Percentiles rank a stretch among this genome's conserved stretches.
Conservation (phyloP, 306 rosid genomes). For the Canavalia ensiformis region DNA sequence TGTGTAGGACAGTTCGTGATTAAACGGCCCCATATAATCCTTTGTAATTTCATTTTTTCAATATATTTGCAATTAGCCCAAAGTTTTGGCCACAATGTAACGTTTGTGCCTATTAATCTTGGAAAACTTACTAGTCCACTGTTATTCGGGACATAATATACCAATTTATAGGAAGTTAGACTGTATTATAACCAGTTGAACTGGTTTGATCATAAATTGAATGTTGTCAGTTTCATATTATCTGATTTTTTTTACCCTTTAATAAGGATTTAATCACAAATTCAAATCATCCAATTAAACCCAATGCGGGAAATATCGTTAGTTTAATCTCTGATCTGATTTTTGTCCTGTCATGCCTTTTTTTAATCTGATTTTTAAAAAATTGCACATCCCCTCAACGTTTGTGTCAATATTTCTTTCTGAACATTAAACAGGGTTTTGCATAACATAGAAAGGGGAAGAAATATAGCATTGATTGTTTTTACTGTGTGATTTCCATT, state of each 20-base stretch:
- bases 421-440: too few species aligned
- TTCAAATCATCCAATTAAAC: not conserved
- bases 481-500: too few species aligned
- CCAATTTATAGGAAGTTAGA: not conserved
- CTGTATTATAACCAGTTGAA: not conserved
- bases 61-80: conserved; percentile 1
- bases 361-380: too few species aligned
- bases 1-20: conserved; percentile 35
- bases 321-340: not conserved
- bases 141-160: not conserved
- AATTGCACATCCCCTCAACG: too few species aligned
- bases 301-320: not conserved
- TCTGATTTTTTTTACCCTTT: not conserved
- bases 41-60: conserved; percentile 12
- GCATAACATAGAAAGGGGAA: too few species aligned
- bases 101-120: not conserved
- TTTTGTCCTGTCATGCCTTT: too few species aligned
- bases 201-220: not conserved
- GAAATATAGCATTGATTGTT: too few species aligned
- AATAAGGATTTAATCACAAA: not conserved
- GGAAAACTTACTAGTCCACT: not conserved
- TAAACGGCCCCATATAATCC: conserved; percentile 10
- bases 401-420: too few species aligned
- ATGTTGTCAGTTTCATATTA: not conserved
- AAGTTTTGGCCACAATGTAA: not conserved